Base-by-base conservation (phyloP, 1,139 yeast species). In the Arxiozyma heterogenica region DNA sequence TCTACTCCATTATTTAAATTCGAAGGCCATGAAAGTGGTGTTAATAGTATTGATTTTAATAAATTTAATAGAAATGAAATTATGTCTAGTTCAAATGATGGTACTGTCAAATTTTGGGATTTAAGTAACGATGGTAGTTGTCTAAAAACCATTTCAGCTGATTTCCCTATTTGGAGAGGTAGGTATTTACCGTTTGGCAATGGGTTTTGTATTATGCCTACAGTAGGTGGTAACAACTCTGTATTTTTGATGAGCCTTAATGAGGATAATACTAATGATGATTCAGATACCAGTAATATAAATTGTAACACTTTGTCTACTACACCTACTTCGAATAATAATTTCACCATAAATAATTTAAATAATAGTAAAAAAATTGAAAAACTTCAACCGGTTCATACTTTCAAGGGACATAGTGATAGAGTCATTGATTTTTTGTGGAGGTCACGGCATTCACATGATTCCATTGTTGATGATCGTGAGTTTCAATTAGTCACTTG, bases 401-500 rank as follows among this genome's bases (percentile, higher is more conserved):
- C 78, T 1, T 89, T 89, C 67, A 79, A 79, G 58, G 97, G 96
- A 0, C 98, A 93, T 65, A 75, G 80, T 1, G 95, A 87, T 51
- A 86, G 93, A 1, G 84, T 91, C 22, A 84, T 84, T 50, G 98
- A 91, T 65, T 89, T 90, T 66, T 74, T 91, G 1, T 91, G 97
- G 97, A 74, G 97, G 60, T 73, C 82, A 9, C 73, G 88, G 53
- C 75, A 82, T 54, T 63, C 75, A 0, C 57, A 72, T 8, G 77
- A 76, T 20, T 68, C 77, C 1, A 73, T 71, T 8, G 62, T 75
- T 11, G 84, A 82, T 60, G 90, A 90, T 73, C 75, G 90, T 54
- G 96, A 89, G 57, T 90, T 80, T 64, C 97, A 91, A 66, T 70
- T 93, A 52, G 94, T 93, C 0, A 88, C 98, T 0, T 93, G 98